Evolutionary conservation across 2,329 filamentous ascomycete genomes (phyloP).

Genomic region (Penicillium sp.): DNA sequence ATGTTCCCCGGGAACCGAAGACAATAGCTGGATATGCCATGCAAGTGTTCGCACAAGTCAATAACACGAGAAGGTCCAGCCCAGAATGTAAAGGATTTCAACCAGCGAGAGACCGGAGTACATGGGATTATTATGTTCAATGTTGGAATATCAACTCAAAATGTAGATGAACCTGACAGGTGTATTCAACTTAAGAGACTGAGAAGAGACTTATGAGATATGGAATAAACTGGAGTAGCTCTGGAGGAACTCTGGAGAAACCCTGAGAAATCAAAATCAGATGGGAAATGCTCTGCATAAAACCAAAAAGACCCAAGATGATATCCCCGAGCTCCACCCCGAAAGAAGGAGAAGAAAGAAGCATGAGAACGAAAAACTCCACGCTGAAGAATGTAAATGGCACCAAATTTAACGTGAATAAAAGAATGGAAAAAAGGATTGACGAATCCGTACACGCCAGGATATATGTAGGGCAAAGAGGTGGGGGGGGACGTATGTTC

Average conservation of each 20-base stretch:
- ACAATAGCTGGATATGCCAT: slow-evolving; percentile 2
- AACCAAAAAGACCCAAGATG: slow-evolving; percentile 6
- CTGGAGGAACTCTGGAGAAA: no score
- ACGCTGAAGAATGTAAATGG: slow-evolving; percentile 19
- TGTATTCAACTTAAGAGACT: not conserved
- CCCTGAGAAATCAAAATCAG: slow-evolving; percentile 7
- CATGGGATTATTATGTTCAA: not conserved
- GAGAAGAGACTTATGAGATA: not conserved
- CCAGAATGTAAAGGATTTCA: not conserved
- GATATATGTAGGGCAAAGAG: slow-evolving; percentile 18
- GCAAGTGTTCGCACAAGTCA: slow-evolving; percentile 7
- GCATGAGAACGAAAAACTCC: slow-evolving; percentile 21
- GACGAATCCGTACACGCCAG: slow-evolving; percentile 18
- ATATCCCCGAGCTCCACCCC: not conserved
- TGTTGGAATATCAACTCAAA: not conserved
- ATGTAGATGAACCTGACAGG: not conserved
- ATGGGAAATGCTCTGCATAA: slow-evolving; percentile 7
- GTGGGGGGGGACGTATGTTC: slow-evolving; percentile 11
- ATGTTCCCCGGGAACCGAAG: not conserved
- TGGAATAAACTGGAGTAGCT: not conserved
- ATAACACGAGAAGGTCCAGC: not conserved
- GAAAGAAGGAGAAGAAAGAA: not conserved
- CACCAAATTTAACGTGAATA: not conserved
- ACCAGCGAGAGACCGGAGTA: not conserved
- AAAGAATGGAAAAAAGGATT: not conserved